Conservation (phyloP, 2,329 filamentous ascomycete species). For the Verticillium nubilum region DNA sequence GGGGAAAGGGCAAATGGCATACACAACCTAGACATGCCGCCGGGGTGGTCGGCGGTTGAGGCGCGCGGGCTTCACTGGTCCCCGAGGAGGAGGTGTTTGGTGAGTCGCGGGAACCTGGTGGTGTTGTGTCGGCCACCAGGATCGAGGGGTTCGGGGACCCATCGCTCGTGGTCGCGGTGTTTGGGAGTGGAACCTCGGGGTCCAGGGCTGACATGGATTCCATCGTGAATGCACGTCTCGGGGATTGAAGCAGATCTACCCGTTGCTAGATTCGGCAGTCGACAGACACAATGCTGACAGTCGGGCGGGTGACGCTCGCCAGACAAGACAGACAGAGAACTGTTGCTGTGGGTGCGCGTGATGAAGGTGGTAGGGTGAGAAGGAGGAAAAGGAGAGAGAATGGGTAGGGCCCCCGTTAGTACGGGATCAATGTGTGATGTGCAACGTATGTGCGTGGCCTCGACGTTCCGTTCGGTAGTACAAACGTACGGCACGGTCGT, state of each 20-base stretch:
- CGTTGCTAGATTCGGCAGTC: background rate
- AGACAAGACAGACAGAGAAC: background rate
- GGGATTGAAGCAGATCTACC: background rate
- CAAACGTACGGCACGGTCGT: background rate
- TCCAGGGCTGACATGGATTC: background rate
- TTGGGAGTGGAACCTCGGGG: conserved; percentile 2
- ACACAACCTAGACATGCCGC: conserved; percentile 2
- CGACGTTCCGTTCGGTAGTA: background rate
- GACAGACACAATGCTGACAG: background rate
- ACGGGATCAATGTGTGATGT: background rate
- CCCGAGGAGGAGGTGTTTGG: conserved; percentile 1
- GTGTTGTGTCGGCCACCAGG: background rate
- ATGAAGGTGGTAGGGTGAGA: background rate
- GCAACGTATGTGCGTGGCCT: background rate
- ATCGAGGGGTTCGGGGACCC: background rate
- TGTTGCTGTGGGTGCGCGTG: background rate
- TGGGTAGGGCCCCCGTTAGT: background rate
- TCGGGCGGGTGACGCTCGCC: background rate
- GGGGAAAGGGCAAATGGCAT: background rate
- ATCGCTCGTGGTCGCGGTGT: background rate
- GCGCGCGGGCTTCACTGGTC: background rate
- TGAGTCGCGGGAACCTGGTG: background rate
- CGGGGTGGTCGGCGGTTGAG: background rate
- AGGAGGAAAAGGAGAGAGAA: background rate
- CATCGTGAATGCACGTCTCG: background rate